phyloP scores from a whole-genome alignment of 108 stramenopile species.

The Cyclotella kingstonii region DNA sequence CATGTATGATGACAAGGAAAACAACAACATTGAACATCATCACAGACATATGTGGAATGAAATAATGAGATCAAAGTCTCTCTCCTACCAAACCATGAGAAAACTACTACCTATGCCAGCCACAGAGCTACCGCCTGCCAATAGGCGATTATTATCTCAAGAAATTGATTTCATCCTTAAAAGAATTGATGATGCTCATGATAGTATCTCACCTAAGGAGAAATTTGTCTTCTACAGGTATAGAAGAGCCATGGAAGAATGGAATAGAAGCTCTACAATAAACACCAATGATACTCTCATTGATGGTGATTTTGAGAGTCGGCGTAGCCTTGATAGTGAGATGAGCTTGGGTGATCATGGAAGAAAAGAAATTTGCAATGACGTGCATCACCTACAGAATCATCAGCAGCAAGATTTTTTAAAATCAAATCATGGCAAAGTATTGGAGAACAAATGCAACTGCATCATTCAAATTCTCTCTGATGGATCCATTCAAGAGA shows the following conservation, averaged over 20 bases:
- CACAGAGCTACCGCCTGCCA: conserved; percentile 27
- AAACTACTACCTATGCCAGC: conserved; percentile 27
- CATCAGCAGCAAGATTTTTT: conserved; percentile 1
- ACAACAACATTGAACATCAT: background rate
- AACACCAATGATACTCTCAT: background rate
- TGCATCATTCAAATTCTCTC: conserved; percentile 32
- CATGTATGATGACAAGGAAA: conserved; percentile 1
- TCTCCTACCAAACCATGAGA: too few relatives aligned
- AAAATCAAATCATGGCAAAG: conserved; percentile 20
- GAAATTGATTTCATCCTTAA: conserved; percentile 33
- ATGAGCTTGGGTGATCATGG: background rate
- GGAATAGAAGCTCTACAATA: too few relatives aligned
- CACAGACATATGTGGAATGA: too few relatives aligned
- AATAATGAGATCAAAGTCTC: background rate
- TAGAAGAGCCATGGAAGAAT: conserved; percentile 34
- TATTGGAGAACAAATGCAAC: conserved; percentile 31
- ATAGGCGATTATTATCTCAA: conserved; percentile 22
- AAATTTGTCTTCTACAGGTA: conserved; percentile 46
- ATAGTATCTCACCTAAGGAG: conserved; percentile 42
- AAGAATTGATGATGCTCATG: conserved; percentile 23
- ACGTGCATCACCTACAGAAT: background rate
- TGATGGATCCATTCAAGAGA: conserved; percentile 15
- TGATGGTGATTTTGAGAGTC: background rate
- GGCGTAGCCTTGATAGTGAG: background rate
- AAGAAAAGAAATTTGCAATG: background rate